These are phyloP conservation scores for Durotheca rogersii DNA, from an alignment of 495 filamentous ascomycete species.

Conservation along the genomic window DNA sequence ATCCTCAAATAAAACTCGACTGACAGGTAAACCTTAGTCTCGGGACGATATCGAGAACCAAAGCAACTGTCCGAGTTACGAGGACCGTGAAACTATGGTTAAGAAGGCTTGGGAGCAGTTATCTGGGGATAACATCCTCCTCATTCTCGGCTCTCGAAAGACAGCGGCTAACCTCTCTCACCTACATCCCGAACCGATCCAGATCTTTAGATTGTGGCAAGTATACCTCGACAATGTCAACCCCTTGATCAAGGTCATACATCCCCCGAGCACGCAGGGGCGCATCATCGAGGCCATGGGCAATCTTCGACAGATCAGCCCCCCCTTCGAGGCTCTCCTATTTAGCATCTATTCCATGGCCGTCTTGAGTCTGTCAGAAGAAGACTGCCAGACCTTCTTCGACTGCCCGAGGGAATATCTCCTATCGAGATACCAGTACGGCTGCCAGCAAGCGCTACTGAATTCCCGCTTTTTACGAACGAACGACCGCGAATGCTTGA, in stretches of 20 bases:
- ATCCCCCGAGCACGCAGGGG: slow-evolving; percentile 49
- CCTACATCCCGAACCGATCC: slow-evolving; percentile 47
- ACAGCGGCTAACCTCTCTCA: slow-evolving; percentile 46
- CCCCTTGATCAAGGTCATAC: slow-evolving; percentile 55
- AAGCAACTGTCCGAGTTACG: slow-evolving; percentile 36
- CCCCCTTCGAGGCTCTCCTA: slow-evolving; percentile 49
- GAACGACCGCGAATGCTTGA: slow-evolving; percentile 56
- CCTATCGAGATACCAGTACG: slow-evolving; percentile 49
- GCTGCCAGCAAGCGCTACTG: slow-evolving; percentile 56
- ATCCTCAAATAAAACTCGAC: background rate
- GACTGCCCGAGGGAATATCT: slow-evolving; percentile 47
- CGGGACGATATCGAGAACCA: slow-evolving; percentile 28
- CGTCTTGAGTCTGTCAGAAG: slow-evolving; percentile 43
- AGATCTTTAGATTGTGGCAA: slow-evolving; percentile 54
- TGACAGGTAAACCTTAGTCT: background rate
- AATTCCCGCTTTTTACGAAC: slow-evolving; percentile 48
- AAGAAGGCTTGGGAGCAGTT: slow-evolving; percentile 49
- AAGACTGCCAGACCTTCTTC: slow-evolving; percentile 48
- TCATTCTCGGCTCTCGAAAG: slow-evolving; percentile 52
- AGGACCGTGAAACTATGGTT: slow-evolving; percentile 37
- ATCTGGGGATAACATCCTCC: slow-evolving; percentile 41
- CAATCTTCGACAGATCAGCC: slow-evolving; percentile 33
- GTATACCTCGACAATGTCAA: slow-evolving; percentile 56
- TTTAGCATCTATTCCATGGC: slow-evolving; percentile 60
- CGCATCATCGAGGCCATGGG: slow-evolving; percentile 42